Conservation (phyloP, 2,329 filamentous ascomycete species). For the Decorospora gaudefroyi region DNA sequence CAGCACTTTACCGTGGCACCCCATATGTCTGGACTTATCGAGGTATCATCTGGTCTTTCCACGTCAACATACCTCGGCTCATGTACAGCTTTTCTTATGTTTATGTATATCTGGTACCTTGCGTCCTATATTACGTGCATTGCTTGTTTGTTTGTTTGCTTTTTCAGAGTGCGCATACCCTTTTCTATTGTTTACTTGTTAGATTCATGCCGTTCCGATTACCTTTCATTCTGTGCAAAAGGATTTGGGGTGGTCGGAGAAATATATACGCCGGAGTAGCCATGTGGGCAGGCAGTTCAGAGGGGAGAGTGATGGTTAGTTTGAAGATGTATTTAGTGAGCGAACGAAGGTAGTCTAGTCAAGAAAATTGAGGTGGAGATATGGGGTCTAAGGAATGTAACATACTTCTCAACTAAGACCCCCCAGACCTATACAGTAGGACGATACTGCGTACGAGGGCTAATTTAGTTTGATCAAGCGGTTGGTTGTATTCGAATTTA, state of each 20-base stretch:
- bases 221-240: constrained; percentile 7
- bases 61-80: constrained; percentile 2
- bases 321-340: constrained; percentile 10
- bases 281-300: constrained; percentile 5
- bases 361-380: too few relatives aligned
- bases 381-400: too few relatives aligned
- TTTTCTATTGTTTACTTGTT: constrained; percentile 26
- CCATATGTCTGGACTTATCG: background rate
- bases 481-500: too few relatives aligned
- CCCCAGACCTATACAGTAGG: too few relatives aligned
- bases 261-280: constrained; percentile 21
- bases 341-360: background rate
- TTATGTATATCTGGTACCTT: constrained; percentile 9
- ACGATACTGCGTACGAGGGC: too few relatives aligned
- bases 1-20: too few relatives aligned
- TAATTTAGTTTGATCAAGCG: too few relatives aligned
- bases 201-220: constrained; percentile 21
- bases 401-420: too few relatives aligned
- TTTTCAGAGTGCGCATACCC: constrained; percentile 35
- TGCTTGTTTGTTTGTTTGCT: constrained; percentile 12
- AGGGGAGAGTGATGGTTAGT: too few relatives aligned
- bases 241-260: constrained; percentile 6
- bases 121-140: constrained; percentile 9
- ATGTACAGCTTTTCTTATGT: constrained; percentile 16
- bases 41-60: constrained; percentile 5